Conservation (phyloP, 2,329 filamentous ascomycete genomes). For the Fusarium pseudoanthophilum region DNA sequence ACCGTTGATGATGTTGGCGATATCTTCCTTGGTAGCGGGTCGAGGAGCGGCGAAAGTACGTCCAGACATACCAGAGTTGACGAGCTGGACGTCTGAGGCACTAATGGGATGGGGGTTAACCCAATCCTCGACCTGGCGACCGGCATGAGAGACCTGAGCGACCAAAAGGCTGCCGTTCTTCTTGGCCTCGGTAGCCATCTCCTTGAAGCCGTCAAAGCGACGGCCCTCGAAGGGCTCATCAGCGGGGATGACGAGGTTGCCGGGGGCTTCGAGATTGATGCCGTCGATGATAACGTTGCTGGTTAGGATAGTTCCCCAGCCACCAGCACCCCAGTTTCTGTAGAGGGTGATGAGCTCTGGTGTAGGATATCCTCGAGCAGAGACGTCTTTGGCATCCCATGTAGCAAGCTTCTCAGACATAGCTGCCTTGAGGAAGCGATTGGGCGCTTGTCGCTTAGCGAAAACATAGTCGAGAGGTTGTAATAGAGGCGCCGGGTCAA, state of each 20-base stretch:
- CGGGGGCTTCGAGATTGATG: conserved; percentile 22
- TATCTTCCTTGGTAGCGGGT: conserved; percentile 29
- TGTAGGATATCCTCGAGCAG: conserved; percentile 27
- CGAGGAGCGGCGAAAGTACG: conserved; percentile 47
- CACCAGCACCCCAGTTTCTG: conserved; percentile 26
- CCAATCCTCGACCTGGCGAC: conserved; percentile 33
- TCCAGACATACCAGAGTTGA: conserved; percentile 65
- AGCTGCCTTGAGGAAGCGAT: conserved; percentile 33
- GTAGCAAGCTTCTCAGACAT: conserved; percentile 32
- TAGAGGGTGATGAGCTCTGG: conserved; percentile 27
- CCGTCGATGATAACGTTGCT: conserved; percentile 29
- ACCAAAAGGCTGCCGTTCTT: conserved; percentile 21
- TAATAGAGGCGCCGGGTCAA: conserved; percentile 23
- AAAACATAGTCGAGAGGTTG: conserved; percentile 28
- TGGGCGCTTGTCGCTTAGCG: conserved; percentile 20
- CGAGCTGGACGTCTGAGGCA: conserved; percentile 63
- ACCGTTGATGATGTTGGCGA: conserved; percentile 20
- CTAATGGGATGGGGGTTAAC: conserved; percentile 49
- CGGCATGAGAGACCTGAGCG: conserved; percentile 27
- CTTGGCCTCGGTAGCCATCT: conserved; percentile 18
- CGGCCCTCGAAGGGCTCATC: conserved; percentile 18
- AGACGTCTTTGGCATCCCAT: conserved; percentile 26
- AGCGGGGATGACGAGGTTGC: conserved; percentile 14
- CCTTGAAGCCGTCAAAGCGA: conserved; percentile 28
- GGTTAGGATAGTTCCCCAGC: conserved; percentile 26